Base-by-base conservation (phyloP, 148 eudicot species). In the Rhododendron kiyosumense region DNA sequence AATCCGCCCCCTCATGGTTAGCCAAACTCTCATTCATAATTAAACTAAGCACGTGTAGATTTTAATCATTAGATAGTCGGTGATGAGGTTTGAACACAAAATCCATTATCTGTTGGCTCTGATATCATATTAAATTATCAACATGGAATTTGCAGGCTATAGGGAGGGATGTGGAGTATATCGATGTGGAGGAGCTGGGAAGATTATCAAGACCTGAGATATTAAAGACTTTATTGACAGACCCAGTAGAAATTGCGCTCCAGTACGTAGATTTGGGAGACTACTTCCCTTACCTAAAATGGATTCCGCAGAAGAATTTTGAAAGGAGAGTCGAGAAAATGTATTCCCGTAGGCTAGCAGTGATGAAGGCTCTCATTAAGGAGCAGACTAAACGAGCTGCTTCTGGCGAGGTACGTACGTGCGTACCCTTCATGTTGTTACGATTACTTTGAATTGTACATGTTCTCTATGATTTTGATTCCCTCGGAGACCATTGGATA, bases 251-350 rank as follows among this genome's bases (percentile, higher is more conserved):
- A 85, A 96, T 98, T 59, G 96, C 96, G 24, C 94, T 95, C 65
- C 95, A 22, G 9, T 59, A 95, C 34, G 95, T 97, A 65, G 98
- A 95, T 81, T 97, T 96, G 98, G 91, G 99, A 89, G 99, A 97
- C 87, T 97, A 94, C 86, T 97, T 95, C 87, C 99, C 99, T 0
- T 93, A 89, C 85, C 87, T 97, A 22, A 89, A 88, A 79, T 95
- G 99, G 99, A 87, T 95, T 84, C 99, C 99, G 1, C 94, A 94
- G 77, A 88, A 61, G 74, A 74, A 83, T 15, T 93, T 97, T 30
- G 96, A 95, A 84, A 52, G 75, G 24, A 94, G 88, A n/a, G 86
- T 95, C 1, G 79, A 84, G 61, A 87, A 76, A 20, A 89, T 94
- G 90, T 86, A 88, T 88, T 84, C 81, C 52, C 94, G 93, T 0